Percentiles rank a stretch among this genome's conserved stretches.
phyloP scores from a whole-genome alignment of 1,284 basidiomycete species.

The Cystobasidiaceae sp. region DNA sequence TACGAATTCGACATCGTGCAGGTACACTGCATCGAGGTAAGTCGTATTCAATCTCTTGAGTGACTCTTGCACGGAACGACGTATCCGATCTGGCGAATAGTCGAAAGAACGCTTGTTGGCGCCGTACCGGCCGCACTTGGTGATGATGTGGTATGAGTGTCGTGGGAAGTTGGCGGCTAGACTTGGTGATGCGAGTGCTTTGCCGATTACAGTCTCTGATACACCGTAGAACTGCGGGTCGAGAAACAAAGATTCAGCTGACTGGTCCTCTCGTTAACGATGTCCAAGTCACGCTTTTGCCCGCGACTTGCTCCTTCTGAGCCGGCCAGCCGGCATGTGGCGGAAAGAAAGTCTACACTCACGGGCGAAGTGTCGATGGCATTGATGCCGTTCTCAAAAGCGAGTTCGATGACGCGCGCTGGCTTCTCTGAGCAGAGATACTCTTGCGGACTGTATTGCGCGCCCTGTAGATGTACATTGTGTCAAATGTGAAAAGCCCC shows the following conservation, averaged over 20 bases:
- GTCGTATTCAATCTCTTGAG: constrained; percentile 68
- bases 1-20: constrained; percentile 91
- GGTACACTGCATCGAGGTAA: constrained; percentile 79
- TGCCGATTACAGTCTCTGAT: constrained; percentile 81
- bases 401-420: constrained; percentile 28
- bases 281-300: background rate
- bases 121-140: constrained; percentile 90
- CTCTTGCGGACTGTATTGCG: constrained; percentile 10
- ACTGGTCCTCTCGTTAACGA: background rate
- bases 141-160: constrained; percentile 72
- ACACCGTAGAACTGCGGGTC: constrained; percentile 71
- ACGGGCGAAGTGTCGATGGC: constrained; percentile 74
- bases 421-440: constrained; percentile 22
- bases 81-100: constrained; percentile 67
- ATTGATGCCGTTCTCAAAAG: constrained; percentile 67
- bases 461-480: background rate
- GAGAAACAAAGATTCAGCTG: background rate
- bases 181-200: constrained; percentile 57
- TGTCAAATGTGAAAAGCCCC: no score
- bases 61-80: constrained; percentile 64
- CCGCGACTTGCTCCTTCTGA: background rate
- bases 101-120: constrained; percentile 61
- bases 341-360: constrained; percentile 47
- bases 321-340: background rate
- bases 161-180: constrained; percentile 69